A percentile compares a stretch with the other conserved stretches of the same genome.
Conservation (phyloP, 371 early-diverging fungal genomes). For the Sporodiniella umbellata region DNA sequence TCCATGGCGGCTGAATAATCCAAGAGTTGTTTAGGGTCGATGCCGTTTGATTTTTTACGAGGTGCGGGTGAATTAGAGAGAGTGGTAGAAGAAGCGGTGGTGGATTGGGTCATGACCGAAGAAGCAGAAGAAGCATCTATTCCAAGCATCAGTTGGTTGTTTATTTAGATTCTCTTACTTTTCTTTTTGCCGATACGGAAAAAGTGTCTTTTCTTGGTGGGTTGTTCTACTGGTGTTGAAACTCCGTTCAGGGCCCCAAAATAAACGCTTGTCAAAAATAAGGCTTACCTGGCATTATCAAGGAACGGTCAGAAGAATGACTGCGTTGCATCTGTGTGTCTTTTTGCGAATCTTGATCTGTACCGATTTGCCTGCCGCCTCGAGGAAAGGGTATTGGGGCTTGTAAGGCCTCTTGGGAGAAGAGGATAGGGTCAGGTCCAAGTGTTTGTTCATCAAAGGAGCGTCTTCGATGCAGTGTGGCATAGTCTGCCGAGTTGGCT, state of each 20-base stretch:
- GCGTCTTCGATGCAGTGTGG: slow-evolving; percentile 28
- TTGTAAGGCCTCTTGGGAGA: slow-evolving; percentile 2
- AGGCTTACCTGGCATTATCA: slow-evolving; percentile 7
- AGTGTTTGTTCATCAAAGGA: slow-evolving; percentile 25
- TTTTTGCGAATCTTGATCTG: slow-evolving; percentile 3
- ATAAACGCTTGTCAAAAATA: not conserved
- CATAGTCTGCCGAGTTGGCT: slow-evolving; percentile 5
- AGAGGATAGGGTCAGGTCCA: slow-evolving; percentile 16
- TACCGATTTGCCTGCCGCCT: slow-evolving; percentile 37
- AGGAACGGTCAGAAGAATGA: slow-evolving; percentile 18
- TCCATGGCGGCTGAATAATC: slow-evolving; percentile 11
- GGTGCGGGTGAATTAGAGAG: slow-evolving; percentile 9
- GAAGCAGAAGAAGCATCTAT: slow-evolving; percentile 5
- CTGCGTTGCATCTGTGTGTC: slow-evolving; percentile 14
- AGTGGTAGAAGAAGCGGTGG: slow-evolving; percentile 4
- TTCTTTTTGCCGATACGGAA: slow-evolving; percentile 39
- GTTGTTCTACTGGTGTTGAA: slow-evolving; percentile 12
- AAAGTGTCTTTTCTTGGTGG: slow-evolving; percentile 16
- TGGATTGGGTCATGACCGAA: not conserved
- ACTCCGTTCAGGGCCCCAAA: slow-evolving; percentile 14
- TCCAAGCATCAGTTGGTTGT: no score
- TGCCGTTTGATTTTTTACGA: slow-evolving; percentile 27
- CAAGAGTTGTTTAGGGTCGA: slow-evolving; percentile 5
- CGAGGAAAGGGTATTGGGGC: slow-evolving; percentile 34
- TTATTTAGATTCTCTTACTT: no score